Percentiles rank a stretch among this genome's conserved stretches.
These are phyloP conservation scores for Talaromyces rugulosus DNA, from an alignment of 2,329 filamentous ascomycete genomes.

Conservation along the genomic window DNA sequence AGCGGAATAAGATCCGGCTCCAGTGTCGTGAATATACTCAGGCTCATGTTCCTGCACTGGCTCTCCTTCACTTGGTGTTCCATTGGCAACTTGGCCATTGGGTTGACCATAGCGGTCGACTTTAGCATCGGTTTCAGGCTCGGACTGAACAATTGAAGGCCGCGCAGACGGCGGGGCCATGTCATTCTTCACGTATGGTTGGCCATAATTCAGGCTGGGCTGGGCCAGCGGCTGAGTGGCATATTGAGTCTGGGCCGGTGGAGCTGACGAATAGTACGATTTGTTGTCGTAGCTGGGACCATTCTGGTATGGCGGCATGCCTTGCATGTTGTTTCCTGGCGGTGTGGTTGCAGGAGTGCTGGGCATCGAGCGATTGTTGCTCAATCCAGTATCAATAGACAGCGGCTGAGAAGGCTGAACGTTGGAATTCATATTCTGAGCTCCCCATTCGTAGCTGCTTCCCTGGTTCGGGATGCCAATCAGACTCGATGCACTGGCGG, in stretches of 20 bases:
- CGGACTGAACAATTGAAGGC: conserved; percentile 53
- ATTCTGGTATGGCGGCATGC: conserved; percentile 72
- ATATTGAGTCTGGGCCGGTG: conserved; percentile 66
- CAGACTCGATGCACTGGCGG: conserved; percentile 85
- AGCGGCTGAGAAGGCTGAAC: conserved; percentile 65
- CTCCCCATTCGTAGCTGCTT: conserved; percentile 73
- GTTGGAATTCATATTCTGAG: conserved; percentile 58
- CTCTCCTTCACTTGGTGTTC: conserved; percentile 62
- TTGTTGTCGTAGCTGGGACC: conserved; percentile 72
- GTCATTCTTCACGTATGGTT: conserved; percentile 73
- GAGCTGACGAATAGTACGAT: conserved; percentile 70
- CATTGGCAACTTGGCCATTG: conserved; percentile 52
- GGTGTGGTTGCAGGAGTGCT: conserved; percentile 89
- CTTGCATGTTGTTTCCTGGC: conserved; percentile 70
- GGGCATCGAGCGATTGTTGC: conserved; percentile 78
- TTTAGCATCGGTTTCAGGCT: conserved; percentile 63
- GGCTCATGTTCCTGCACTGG: conserved; percentile 65
- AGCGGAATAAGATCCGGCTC: conserved; percentile 64
- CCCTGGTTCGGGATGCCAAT: conserved; percentile 72
- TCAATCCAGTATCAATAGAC: conserved; percentile 75
- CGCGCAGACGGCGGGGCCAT: conserved; percentile 77
- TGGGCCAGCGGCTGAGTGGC: conserved; percentile 56
- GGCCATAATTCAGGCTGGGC: conserved; percentile 66
- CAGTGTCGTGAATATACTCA: conserved; percentile 83
- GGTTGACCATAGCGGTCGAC: conserved; percentile 61